These are phyloP conservation scores for Claviceps maximensis DNA, from an alignment of 2,329 filamentous ascomycete genomes.

Conservation along the genomic window DNA sequence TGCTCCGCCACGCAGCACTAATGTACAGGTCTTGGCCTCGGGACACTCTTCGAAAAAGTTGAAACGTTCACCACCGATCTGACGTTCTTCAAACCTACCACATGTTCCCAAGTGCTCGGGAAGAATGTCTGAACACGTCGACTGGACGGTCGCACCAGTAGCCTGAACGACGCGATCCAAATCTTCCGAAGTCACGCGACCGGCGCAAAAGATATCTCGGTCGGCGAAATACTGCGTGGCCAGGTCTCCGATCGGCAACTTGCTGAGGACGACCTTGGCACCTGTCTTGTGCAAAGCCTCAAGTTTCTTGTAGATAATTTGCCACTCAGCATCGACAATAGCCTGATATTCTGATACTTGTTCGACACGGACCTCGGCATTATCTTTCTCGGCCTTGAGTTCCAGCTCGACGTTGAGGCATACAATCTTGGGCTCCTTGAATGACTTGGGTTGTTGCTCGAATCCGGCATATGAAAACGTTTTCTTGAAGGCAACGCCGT, in stretches of 20 bases:
- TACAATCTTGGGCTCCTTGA: slow-evolving; percentile 88
- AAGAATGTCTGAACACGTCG: slow-evolving; percentile 91
- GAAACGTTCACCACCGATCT: slow-evolving; percentile 94
- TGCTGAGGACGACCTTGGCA: slow-evolving; percentile 93
- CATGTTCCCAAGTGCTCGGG: slow-evolving; percentile 82
- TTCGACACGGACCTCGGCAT: slow-evolving; percentile 93
- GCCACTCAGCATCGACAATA: slow-evolving; percentile 98
- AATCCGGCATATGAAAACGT: slow-evolving; percentile 98
- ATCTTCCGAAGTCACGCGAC: slow-evolving; percentile 80
- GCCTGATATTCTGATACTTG: slow-evolving; percentile 99
- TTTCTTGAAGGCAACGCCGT: slow-evolving; percentile 99
- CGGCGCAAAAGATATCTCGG: slow-evolving; percentile 95
- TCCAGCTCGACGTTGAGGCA: slow-evolving; percentile 97
- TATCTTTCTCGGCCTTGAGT: slow-evolving; percentile 98
- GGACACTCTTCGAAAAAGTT: slow-evolving; percentile 98
- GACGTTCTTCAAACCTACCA: slow-evolving; percentile 82
- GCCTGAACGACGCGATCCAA: slow-evolving; percentile 94
- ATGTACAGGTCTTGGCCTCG: slow-evolving; percentile 88
- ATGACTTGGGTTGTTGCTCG: slow-evolving; percentile 95
- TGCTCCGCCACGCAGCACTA: slow-evolving; percentile 86
- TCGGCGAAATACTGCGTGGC: slow-evolving; percentile 98
- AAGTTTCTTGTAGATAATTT: slow-evolving; percentile 99
- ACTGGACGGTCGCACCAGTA: slow-evolving; percentile 83
- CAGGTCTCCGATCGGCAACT: slow-evolving; percentile 91
- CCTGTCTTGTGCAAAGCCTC: slow-evolving; percentile 88